These are phyloP conservation scores for Aphanoascus verrucosus DNA, from an alignment of 2,329 filamentous ascomycete species.

Conservation along the genomic window DNA sequence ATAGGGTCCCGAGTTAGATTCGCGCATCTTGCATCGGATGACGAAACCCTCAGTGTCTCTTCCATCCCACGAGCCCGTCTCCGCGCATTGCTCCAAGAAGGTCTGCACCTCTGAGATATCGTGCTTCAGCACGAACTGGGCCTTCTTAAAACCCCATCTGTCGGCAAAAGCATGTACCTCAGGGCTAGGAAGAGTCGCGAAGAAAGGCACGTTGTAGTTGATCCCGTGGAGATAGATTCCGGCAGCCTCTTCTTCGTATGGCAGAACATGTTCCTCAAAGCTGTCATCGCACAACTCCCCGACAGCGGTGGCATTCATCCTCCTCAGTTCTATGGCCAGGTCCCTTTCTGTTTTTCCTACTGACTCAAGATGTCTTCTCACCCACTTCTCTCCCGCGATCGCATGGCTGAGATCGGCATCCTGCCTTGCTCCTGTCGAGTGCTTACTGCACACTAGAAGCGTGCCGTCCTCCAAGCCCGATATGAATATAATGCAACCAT, in stretches of 20 bases:
- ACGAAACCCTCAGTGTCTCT: slow-evolving; percentile 96
- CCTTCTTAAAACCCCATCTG: slow-evolving; percentile 87
- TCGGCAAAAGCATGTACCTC: slow-evolving; percentile 85
- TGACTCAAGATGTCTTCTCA: slow-evolving; percentile 65
- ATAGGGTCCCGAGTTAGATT: slow-evolving; percentile 45
- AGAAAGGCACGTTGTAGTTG: slow-evolving; percentile 88
- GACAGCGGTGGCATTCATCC: slow-evolving; percentile 83
- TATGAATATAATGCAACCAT: slow-evolving; percentile 98
- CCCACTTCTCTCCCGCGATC: slow-evolving; percentile 66
- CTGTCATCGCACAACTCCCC: slow-evolving; percentile 91
- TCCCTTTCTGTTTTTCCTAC: slow-evolving; percentile 71
- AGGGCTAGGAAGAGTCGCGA: slow-evolving; percentile 71
- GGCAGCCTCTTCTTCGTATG: slow-evolving; percentile 69
- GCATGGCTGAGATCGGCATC: slow-evolving; percentile 72
- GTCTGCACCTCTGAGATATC: slow-evolving; percentile 61
- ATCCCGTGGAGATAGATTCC: slow-evolving; percentile 93
- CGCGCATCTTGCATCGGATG: slow-evolving; percentile 66
- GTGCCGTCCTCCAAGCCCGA: slow-evolving; percentile 81
- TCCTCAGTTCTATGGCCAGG: slow-evolving; percentile 62
- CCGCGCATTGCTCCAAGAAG: slow-evolving; percentile 75
- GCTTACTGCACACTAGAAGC: slow-evolving; percentile 95
- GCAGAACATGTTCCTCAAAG: slow-evolving; percentile 94
- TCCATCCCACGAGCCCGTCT: slow-evolving; percentile 80
- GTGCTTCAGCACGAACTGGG: slow-evolving; percentile 66
- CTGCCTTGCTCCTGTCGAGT: slow-evolving; percentile 74